phyloP scores from a whole-genome alignment of 1,284 basidiomycete genomes.

The Gymnopus androsaceus region DNA sequence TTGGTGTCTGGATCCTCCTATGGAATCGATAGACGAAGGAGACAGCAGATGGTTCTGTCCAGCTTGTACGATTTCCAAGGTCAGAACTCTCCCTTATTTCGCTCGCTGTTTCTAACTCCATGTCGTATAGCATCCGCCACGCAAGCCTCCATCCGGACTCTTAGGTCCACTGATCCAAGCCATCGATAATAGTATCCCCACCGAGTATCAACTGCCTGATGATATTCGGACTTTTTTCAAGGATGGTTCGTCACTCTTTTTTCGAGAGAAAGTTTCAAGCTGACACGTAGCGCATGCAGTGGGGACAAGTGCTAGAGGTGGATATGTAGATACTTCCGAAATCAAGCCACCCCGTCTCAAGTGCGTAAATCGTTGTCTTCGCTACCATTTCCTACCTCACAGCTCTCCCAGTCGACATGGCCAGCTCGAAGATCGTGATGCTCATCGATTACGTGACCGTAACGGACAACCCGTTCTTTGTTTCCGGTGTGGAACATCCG shows the following conservation, averaged over 20 bases:
- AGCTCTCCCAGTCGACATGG: conserved; percentile 73
- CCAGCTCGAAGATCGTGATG: conserved; percentile 89
- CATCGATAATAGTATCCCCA: conserved; percentile 65
- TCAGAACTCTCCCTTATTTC: conserved; percentile 37
- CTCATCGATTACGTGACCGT: conserved; percentile 83
- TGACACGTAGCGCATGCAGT: conserved; percentile 9
- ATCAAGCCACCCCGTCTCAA: conserved; percentile 78
- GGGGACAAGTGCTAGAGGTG: conserved; percentile 69
- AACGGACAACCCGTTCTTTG: conserved; percentile 84
- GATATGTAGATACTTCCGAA: conserved; percentile 78
- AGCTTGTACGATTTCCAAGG: conserved; percentile 69
- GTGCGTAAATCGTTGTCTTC: conserved; percentile 46
- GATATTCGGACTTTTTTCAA: conserved; percentile 87
- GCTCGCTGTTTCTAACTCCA: conserved; percentile 14
- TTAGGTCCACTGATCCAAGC: conserved; percentile 72
- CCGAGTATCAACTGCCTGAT: conserved; percentile 87
- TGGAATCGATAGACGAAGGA: conserved; percentile 85
- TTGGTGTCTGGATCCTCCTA: conserved; percentile 93
- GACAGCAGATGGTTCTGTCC: conserved; percentile 93
- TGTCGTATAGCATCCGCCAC: conserved; percentile 58
- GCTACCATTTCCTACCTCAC: background rate
- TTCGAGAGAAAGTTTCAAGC: background rate
- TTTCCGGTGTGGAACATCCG: conserved; percentile 85
- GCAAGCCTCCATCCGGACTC: conserved; percentile 61
- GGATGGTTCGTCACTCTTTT: conserved; percentile 60